Evolutionary conservation across 2,329 filamentous ascomycete genomes (phyloP).

Genomic region (Fusarium lyarnte): DNA sequence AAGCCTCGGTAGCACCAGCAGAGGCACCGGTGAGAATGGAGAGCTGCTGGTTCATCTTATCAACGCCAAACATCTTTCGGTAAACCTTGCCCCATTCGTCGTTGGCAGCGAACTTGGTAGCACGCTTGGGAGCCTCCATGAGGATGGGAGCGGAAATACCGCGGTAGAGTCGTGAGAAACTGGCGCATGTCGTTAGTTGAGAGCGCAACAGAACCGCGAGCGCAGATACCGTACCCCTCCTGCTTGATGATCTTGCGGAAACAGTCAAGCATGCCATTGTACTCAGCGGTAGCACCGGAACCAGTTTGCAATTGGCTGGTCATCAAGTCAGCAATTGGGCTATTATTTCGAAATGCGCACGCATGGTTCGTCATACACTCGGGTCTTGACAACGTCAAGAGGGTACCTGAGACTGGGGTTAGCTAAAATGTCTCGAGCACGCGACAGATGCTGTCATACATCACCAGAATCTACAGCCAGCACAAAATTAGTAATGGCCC

Average conservation of each 20-base stretch:
- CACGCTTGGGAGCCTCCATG: constrained; percentile 94
- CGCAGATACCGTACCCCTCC: constrained; percentile 75
- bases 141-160: constrained; percentile 95
- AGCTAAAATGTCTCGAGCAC: constrained; percentile 26
- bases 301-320: constrained; percentile 86
- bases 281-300: constrained; percentile 78
- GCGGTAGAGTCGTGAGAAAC: constrained; percentile 90
- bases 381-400: constrained; percentile 96
- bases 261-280: constrained; percentile 98
- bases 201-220: constrained; percentile 8
- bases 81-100: constrained; percentile 98
- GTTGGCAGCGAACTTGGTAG: constrained; percentile 98
- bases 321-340: constrained; percentile 35
- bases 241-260: constrained; percentile 96
- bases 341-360: constrained; percentile 20
- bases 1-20: constrained; percentile 93
- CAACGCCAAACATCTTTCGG: constrained; percentile 82
- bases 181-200: constrained; percentile 50
- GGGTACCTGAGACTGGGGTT: constrained; percentile 79
- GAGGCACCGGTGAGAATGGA: constrained; percentile 94
- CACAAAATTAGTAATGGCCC: constrained; percentile 25
- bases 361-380: constrained; percentile 74
- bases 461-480: constrained; percentile 78
- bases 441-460: constrained; percentile 63
- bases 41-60: constrained; percentile 90